phyloP scores from a whole-genome alignment of 2,329 filamentous ascomycete genomes.

The Tolypocladium inflatum region DNA sequence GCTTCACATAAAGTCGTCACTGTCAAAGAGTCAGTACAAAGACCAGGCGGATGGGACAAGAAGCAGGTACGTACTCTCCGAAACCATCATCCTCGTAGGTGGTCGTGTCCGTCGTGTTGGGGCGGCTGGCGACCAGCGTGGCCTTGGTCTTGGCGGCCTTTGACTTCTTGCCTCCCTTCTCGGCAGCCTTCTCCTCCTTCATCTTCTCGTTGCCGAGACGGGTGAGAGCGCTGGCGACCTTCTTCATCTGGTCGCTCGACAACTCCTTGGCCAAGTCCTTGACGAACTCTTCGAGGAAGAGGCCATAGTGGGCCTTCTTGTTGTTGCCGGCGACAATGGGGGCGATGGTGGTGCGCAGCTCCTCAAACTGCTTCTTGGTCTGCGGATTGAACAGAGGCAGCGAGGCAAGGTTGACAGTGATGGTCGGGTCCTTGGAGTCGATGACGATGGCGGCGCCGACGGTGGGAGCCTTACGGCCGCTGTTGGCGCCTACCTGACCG shows the following conservation, averaged over 20 bases:
- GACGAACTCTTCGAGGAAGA: conserved; percentile 85
- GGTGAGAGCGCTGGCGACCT: conserved; percentile 80
- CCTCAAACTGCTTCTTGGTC: conserved; percentile 78
- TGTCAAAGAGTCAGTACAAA: conserved; percentile 16
- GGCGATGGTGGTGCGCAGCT: conserved; percentile 66
- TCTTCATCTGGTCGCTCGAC: conserved; percentile 91
- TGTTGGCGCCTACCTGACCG: conserved; percentile 58
- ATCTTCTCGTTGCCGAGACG: conserved; percentile 94
- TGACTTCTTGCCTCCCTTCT: conserved; percentile 92
- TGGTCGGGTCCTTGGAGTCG: conserved; percentile 63
- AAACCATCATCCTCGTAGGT: conserved; percentile 72
- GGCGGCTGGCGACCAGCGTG: conserved; percentile 58
- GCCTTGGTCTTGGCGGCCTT: conserved; percentile 97
- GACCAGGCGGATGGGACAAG: background rate
- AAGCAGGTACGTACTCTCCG: conserved; percentile 60
- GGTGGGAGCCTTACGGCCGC: conserved; percentile 57
- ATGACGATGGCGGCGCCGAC: conserved; percentile 57
- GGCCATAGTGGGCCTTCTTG: conserved; percentile 82
- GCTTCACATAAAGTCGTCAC: conserved; percentile 65
- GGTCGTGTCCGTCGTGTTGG: conserved; percentile 58
- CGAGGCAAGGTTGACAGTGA: conserved; percentile 69
- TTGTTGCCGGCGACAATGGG: conserved; percentile 65
- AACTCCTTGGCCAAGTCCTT: conserved; percentile 84
- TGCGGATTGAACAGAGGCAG: conserved; percentile 82
- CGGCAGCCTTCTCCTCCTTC: conserved; percentile 92